Evolutionary conservation across 306 rosid species (phyloP).

Genomic region (Clitoria ternatea): DNA sequence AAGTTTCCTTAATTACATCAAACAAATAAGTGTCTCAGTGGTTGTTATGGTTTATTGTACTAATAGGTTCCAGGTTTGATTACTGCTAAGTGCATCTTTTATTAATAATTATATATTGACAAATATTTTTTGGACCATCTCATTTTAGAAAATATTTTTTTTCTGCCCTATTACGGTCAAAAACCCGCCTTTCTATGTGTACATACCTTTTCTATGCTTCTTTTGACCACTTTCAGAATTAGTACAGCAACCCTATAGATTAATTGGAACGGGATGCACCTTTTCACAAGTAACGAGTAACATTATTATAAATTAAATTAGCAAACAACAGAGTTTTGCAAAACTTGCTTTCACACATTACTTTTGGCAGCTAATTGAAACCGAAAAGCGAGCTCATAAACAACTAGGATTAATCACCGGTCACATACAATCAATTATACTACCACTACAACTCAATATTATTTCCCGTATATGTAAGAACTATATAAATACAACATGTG

Average conservation of each 20-base stretch:
- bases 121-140: no score
- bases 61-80: no score
- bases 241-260: no score
- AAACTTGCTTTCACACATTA: background rate
- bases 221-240: slow-evolving; percentile 14
- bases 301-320: background rate
- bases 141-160: no score
- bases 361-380: background rate
- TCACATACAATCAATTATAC: background rate
- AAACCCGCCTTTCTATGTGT: background rate
- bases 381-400: background rate
- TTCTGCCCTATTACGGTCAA: no score
- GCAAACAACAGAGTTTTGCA: background rate
- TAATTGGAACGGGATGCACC: background rate
- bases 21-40: no score
- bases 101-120: no score
- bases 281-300: background rate
- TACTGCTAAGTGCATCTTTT: no score
- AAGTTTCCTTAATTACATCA: no score
- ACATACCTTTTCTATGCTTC: slow-evolving; percentile 16
- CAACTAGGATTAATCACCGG: background rate
- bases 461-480: background rate
- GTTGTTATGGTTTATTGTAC: no score
- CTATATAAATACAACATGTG: background rate
- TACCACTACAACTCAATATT: no score